Percentiles rank a stretch among this genome's conserved stretches.
Conservation (phyloP, 208 protist genomes). For the Leishmania major region DNA sequence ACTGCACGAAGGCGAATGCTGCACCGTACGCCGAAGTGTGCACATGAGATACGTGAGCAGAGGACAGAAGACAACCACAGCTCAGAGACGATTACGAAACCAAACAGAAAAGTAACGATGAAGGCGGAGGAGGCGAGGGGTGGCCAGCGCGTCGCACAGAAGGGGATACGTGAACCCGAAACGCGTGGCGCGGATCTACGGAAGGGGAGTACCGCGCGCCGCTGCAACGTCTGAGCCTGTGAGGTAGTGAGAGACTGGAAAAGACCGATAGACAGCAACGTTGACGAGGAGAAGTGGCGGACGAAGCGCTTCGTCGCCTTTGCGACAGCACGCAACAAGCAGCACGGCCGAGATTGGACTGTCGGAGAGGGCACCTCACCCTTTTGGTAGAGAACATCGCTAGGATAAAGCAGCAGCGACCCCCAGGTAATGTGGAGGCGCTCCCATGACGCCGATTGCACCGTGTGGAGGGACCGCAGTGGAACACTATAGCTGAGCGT, state of each 20-base stretch:
- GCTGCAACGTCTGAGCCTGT: neutral
- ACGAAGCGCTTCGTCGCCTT: neutral
- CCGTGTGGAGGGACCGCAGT: neutral
- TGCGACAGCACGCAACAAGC: neutral
- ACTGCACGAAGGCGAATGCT: neutral
- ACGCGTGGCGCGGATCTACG: too few species aligned
- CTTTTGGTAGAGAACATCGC: neutral
- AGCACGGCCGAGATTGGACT: neutral
- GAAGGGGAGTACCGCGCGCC: neutral
- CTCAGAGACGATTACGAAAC: neutral
- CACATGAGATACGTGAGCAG: neutral
- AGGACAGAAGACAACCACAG: neutral
- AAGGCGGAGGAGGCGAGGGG: neutral
- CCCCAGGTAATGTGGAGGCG: neutral
- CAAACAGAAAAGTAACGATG: neutral
- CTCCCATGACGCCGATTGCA: neutral
- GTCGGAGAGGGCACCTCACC: neutral
- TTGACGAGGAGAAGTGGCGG: neutral
- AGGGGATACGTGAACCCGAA: neutral
- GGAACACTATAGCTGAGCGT: neutral
- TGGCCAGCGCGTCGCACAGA: neutral
- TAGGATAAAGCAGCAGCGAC: neutral
- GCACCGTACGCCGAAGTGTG: neutral
- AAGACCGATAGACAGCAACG: neutral
- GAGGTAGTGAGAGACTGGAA: neutral